Percentiles rank a stretch among this genome's conserved stretches.
Evolutionary conservation across 169 alveolate species (phyloP).

Genomic region (Plasmodium coatneyi): DNA sequence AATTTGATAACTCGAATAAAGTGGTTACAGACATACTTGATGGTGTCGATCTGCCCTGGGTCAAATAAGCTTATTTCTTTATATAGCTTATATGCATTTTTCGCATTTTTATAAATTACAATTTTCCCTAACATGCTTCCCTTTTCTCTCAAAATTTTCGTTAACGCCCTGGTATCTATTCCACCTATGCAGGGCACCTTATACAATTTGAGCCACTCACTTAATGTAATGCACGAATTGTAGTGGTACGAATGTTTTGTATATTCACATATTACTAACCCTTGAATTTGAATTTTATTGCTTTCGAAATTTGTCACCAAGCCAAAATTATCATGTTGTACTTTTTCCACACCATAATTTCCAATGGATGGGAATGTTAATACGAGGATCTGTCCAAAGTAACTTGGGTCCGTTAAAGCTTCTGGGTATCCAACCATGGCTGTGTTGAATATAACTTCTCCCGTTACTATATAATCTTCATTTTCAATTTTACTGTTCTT

Average conservation of each 20-base stretch:
- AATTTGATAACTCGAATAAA: constrained; percentile 52
- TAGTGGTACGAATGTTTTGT: constrained; percentile 71
- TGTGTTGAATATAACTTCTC: constrained; percentile 91
- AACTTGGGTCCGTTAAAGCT: constrained; percentile 91
- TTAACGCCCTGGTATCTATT: constrained; percentile 90
- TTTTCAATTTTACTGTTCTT: constrained; percentile 45
- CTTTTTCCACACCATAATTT: constrained; percentile 90
- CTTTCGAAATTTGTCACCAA: constrained; percentile 85
- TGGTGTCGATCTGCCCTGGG: constrained; percentile 59
- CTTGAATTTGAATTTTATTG: constrained; percentile 80
- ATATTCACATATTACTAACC: constrained; percentile 88
- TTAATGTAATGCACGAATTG: constrained; percentile 33
- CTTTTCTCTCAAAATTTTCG: constrained; percentile 85
- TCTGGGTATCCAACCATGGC: constrained; percentile 92
- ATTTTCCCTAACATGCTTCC: constrained; percentile 88
- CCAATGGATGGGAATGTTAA: constrained; percentile 90
- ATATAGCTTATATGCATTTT: constrained; percentile 42
- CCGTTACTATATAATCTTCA: constrained; percentile 78
- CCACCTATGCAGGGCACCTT: constrained; percentile 80
- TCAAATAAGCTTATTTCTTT: constrained; percentile 57
- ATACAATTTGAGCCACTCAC: constrained; percentile 54
- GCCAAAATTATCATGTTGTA: constrained; percentile 82
- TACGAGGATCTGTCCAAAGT: constrained; percentile 89
- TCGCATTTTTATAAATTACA: constrained; percentile 74
- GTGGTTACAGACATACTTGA: constrained; percentile 63